Evolutionary conservation across 2,329 filamentous ascomycete species (phyloP).

Genomic region (Cladophialophora exuberans): DNA sequence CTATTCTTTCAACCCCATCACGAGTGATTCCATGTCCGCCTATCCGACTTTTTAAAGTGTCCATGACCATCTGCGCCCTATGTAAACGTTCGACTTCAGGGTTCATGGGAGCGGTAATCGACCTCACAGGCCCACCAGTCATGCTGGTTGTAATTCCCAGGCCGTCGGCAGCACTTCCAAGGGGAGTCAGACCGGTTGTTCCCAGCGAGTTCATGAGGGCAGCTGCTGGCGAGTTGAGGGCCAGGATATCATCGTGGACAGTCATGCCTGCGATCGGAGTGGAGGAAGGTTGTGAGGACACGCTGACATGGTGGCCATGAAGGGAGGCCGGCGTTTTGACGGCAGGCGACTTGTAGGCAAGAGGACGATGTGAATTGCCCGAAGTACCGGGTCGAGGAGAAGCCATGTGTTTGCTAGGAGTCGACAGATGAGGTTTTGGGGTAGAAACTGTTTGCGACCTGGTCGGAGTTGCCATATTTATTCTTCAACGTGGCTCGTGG

Average conservation of each 20-base stretch:
- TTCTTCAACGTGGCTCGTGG: neutral
- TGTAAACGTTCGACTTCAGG: constrained; percentile 46
- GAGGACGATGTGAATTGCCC: constrained; percentile 41
- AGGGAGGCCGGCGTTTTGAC: constrained; percentile 48
- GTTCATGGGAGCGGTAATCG: constrained; percentile 43
- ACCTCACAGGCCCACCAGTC: constrained; percentile 44
- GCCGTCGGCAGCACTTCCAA: constrained; percentile 28
- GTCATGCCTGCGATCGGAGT: constrained; percentile 45
- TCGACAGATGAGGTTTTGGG: constrained; percentile 45
- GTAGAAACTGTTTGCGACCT: constrained; percentile 32
- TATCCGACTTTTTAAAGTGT: constrained; percentile 44
- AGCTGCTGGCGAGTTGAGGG: constrained; percentile 50
- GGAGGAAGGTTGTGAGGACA: constrained; percentile 47
- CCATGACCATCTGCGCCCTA: constrained; percentile 46
- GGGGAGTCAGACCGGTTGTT: constrained; percentile 29
- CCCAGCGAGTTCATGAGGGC: constrained; percentile 38
- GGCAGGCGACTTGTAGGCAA: constrained; percentile 51
- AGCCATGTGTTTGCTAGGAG: constrained; percentile 48
- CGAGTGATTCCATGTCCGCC: constrained; percentile 48
- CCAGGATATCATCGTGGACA: constrained; percentile 45
- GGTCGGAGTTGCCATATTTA: constrained; percentile 49
- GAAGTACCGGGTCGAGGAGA: constrained; percentile 47
- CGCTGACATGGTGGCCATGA: constrained; percentile 40
- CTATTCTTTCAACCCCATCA: constrained; percentile 47
- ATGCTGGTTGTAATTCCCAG: constrained; percentile 48